Conservation (phyloP, 2,329 filamentous ascomycete genomes). For the Penicillium sp. region DNA sequence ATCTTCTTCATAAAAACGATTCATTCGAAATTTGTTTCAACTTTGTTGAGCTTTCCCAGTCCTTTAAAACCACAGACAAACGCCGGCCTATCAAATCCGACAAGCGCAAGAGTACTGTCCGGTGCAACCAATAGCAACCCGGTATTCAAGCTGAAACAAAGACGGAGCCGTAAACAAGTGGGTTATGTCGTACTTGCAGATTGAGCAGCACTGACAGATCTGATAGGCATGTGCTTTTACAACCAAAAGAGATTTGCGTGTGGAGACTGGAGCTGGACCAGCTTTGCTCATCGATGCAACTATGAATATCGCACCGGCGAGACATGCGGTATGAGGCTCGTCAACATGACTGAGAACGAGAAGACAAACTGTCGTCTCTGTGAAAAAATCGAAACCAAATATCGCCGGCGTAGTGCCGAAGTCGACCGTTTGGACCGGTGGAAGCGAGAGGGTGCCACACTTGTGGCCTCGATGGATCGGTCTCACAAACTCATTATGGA, state of each 20-base stretch:
- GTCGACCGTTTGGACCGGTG: slow-evolving; percentile 71
- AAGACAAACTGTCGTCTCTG: slow-evolving; percentile 74
- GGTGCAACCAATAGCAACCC: slow-evolving; percentile 33
- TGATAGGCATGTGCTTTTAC: slow-evolving; percentile 83
- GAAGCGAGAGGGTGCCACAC: slow-evolving; percentile 64
- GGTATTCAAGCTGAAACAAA: slow-evolving; percentile 34
- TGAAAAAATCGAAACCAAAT: slow-evolving; percentile 83
- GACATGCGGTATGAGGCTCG: slow-evolving; percentile 90
- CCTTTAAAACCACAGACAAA: slow-evolving; percentile 24
- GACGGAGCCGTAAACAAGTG: slow-evolving; percentile 30
- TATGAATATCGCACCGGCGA: slow-evolving; percentile 95
- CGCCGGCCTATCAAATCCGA: slow-evolving; percentile 35
- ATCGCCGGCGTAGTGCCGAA: slow-evolving; percentile 71
- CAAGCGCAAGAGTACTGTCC: slow-evolving; percentile 24
- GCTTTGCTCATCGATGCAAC: slow-evolving; percentile 87
- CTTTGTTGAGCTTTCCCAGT: slow-evolving; percentile 6
- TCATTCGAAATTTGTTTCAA: slow-evolving; percentile 25
- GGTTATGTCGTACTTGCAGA: slow-evolving; percentile 28
- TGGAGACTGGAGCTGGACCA: slow-evolving; percentile 92
- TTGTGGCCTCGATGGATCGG: slow-evolving; percentile 62
- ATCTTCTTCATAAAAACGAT: slow-evolving; percentile 22
- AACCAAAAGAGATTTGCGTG: slow-evolving; percentile 82
- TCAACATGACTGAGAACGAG: slow-evolving; percentile 68
- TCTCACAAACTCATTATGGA: slow-evolving; percentile 69
- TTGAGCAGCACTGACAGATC: slow-evolving; percentile 28